Evolutionary conservation across 2,329 filamentous ascomycete species (phyloP).

Genomic region (Exophiala phaeomuriformis): DNA sequence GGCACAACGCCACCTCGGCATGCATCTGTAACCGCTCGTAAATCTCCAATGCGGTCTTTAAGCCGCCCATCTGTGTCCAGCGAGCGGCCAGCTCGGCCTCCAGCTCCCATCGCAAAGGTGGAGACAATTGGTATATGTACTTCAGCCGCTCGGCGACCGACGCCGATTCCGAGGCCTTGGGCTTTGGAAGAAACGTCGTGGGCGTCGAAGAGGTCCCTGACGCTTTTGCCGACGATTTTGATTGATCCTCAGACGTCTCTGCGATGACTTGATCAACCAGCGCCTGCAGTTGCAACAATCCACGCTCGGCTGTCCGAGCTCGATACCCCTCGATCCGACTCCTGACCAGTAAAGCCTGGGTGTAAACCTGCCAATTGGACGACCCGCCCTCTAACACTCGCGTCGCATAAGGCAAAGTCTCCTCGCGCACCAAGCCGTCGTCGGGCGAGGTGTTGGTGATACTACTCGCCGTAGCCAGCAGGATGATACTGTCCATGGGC

Average conservation of each 20-base stretch:
- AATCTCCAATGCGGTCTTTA: conserved; percentile 87
- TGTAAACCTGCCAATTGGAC: conserved; percentile 97
- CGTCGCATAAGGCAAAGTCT: conserved; percentile 83
- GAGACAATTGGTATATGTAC: conserved; percentile 76
- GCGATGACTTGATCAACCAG: conserved; percentile 92
- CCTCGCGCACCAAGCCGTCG: conserved; percentile 82
- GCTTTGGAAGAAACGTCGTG: conserved; percentile 72
- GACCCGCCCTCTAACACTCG: conserved; percentile 81
- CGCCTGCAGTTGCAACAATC: conserved; percentile 85
- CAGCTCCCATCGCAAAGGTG: conserved; percentile 85
- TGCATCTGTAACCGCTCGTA: conserved; percentile 90
- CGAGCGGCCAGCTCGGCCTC: conserved; percentile 86
- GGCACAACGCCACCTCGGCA: conserved; percentile 89
- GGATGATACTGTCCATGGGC: conserved; percentile 80
- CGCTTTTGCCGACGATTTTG: conserved; percentile 15
- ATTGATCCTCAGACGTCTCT: conserved; percentile 56
- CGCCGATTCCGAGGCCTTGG: conserved; percentile 70
- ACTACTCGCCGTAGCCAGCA: conserved; percentile 72
- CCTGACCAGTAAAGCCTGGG: conserved; percentile 80
- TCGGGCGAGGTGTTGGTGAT: conserved; percentile 81
- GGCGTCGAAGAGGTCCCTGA: conserved; percentile 59
- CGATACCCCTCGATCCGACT: conserved; percentile 84
- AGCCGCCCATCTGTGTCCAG: conserved; percentile 83
- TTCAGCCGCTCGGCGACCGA: conserved; percentile 66
- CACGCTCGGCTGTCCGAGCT: conserved; percentile 79